These are phyloP conservation scores for Phytophthora chlamydospora DNA, from an alignment of 352 stramenopile genomes.

Conservation along the genomic window DNA sequence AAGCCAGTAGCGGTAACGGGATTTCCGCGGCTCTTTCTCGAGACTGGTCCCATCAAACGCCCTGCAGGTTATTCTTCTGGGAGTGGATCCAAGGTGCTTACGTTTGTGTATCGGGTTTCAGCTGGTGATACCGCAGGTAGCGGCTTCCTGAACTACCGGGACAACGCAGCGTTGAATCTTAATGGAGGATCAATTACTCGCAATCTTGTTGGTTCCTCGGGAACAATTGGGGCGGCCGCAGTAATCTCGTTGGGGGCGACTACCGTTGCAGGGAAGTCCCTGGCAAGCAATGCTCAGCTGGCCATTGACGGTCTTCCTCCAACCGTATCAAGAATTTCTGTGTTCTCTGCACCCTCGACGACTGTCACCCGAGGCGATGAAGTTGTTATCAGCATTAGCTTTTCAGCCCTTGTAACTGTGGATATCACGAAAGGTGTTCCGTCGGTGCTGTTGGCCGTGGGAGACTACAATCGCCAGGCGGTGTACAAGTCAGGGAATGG, in stretches of 20 bases:
- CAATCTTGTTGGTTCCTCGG: slow-evolving; percentile 14
- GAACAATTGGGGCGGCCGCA: slow-evolving; percentile 18
- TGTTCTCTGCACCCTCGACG: slow-evolving; percentile 39
- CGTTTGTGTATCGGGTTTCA: slow-evolving; percentile 77
- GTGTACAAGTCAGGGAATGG: slow-evolving; percentile 61
- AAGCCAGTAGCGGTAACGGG: slow-evolving; percentile 73
- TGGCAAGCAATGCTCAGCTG: slow-evolving; percentile 61
- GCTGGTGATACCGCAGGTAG: slow-evolving; percentile 64
- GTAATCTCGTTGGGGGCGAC: slow-evolving; percentile 43
- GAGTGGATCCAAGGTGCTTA: slow-evolving; percentile 61
- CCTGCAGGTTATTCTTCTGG: slow-evolving; percentile 69
- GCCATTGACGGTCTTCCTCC: slow-evolving; percentile 58
- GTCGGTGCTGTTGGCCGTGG: slow-evolving; percentile 61
- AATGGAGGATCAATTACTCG: slow-evolving; percentile 75
- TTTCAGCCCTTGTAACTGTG: slow-evolving; percentile 62
- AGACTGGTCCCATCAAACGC: slow-evolving; percentile 74
- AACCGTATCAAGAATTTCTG: slow-evolving; percentile 46
- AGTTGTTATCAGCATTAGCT: slow-evolving; percentile 70
- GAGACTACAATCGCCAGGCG: slow-evolving; percentile 67
- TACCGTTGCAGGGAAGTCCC: slow-evolving; percentile 44
- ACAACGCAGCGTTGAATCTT: slow-evolving; percentile 59
- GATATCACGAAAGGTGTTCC: slow-evolving; percentile 59
- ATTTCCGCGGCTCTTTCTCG: slow-evolving; percentile 73
- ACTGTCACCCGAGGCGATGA: slow-evolving; percentile 51
- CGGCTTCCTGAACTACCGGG: slow-evolving; percentile 69